These are phyloP conservation scores for Suhomyces kunorum DNA, from an alignment of 1,139 yeast genomes.

Conservation along the genomic window DNA sequence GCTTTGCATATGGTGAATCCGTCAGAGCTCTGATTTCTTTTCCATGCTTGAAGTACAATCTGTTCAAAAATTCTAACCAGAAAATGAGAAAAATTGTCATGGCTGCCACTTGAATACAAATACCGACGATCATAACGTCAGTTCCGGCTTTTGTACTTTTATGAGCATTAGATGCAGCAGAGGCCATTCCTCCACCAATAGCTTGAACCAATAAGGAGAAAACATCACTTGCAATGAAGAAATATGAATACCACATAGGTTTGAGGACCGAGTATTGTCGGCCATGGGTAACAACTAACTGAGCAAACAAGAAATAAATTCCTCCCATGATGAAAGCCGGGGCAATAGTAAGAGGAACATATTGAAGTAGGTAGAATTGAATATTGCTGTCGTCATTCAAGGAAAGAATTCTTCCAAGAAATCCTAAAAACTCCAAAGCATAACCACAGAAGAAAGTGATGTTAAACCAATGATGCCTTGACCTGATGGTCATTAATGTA, in stretches of 20 bases:
- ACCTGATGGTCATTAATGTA: slow-evolving; percentile 31
- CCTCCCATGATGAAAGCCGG: slow-evolving; percentile 94
- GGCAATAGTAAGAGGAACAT: slow-evolving; percentile 70
- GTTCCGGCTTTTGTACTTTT: slow-evolving; percentile 55
- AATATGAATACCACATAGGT: slow-evolving; percentile 75
- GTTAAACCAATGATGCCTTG: slow-evolving; percentile 75
- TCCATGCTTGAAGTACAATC: slow-evolving; percentile 41
- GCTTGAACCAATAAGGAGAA: slow-evolving; percentile 76
- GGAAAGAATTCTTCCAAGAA: slow-evolving; percentile 56
- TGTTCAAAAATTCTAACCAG: slow-evolving; percentile 54
- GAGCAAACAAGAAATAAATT: slow-evolving; percentile 74
- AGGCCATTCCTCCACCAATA: slow-evolving; percentile 78
- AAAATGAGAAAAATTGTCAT: slow-evolving; percentile 64
- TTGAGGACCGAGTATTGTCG: slow-evolving; percentile 57
- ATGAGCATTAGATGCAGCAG: slow-evolving; percentile 48
- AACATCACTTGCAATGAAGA: slow-evolving; percentile 68
- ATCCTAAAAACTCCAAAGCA: slow-evolving; percentile 70
- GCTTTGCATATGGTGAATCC: slow-evolving; percentile 27
- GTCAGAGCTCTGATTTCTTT: slow-evolving; percentile 16
- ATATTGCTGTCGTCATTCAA: slow-evolving; percentile 42
- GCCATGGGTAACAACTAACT: slow-evolving; percentile 71
- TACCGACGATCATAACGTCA: slow-evolving; percentile 79
- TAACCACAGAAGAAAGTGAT: slow-evolving; percentile 61
- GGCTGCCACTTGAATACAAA: slow-evolving; percentile 73
- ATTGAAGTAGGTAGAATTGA: slow-evolving; percentile 61